Base-by-base conservation (phyloP, 495 filamentous ascomycete genomes). In the Talaromyces adpressus region DNA sequence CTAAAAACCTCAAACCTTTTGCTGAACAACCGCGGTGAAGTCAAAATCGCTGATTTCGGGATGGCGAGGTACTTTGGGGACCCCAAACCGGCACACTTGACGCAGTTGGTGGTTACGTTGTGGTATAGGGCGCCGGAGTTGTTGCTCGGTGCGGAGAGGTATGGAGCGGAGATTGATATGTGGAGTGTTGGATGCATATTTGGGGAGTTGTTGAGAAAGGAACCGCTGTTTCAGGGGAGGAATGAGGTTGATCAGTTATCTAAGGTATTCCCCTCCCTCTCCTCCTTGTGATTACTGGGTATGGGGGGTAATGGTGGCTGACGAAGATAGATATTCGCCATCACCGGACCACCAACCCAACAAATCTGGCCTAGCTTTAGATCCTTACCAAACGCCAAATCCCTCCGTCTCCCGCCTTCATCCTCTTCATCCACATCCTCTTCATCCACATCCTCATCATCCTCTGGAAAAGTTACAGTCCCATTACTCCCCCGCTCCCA, bases 151-250 rank as follows among this genome's bases (percentile, higher is more conserved):
- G 82, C 91, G 1, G 82, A 84, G 41, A 82, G 81, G 22, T 98
- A 98, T 79, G 88, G 84, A 56, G 71, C 78, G 0, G 86, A 89
- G 65, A 81, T 98, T 63, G 94, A 98, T 76, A 87, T 97, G 82
- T 98, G 94, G 94, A 93, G 89, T 74, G 78, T 97, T 8, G 94
- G 94, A 12, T 98, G 94, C 77, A 94, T 98, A 70, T 97, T 98
- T 72, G 94, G 89, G 61, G 93, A 98, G 75, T 84, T 98, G 6
- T 79, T 97, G 4, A 86, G 83, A 57, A 91, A 91, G 63, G 87
- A 92, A 63, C 91, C 92, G 3, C 72, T 98, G 25, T 75, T 98
- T 1, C 91, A 94, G 73, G 94, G 94, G 39, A 92, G 91, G 72
- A 97, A 94, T 74, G 94, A 98, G 73, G 93, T 97, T 36, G 93